Percentiles rank a stretch among this genome's conserved stretches.
phyloP scores from a whole-genome alignment of 2,329 filamentous ascomycete species.

The Helicocarpus griseus region DNA sequence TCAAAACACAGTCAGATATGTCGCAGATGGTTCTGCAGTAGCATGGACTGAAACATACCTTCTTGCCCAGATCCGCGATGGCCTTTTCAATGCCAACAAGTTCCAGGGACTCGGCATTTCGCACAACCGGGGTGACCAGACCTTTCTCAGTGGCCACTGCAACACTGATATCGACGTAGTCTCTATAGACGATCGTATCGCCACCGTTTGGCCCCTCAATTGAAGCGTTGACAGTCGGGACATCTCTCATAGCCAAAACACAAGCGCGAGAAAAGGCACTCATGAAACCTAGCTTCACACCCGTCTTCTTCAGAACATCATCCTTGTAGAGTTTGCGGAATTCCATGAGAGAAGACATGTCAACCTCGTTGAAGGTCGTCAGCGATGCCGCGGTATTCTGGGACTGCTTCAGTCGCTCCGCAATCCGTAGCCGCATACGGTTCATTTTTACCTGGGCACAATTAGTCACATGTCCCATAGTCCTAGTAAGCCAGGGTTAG shows the following conservation, averaged over 20 bases:
- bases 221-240: conserved; percentile 91
- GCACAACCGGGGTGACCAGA: conserved; percentile 89
- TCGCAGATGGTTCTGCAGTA: not conserved
- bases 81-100: conserved; percentile 80
- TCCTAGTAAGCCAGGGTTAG: not conserved
- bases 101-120: conserved; percentile 83
- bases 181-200: conserved; percentile 95
- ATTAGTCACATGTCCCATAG: conserved; percentile 1
- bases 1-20: conserved; percentile 7
- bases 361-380: conserved; percentile 98
- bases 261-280: conserved; percentile 88
- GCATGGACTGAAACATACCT: conserved; percentile 45
- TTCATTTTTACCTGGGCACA: conserved; percentile 87
- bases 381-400: conserved; percentile 96
- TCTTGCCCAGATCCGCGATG: conserved; percentile 91
- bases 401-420: conserved; percentile 96
- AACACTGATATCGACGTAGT: conserved; percentile 96
- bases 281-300: conserved; percentile 99
- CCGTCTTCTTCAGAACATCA: conserved; percentile 87
- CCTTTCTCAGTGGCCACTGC: conserved; percentile 97
- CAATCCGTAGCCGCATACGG: conserved; percentile 94
- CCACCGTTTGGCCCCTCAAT: conserved; percentile 93
- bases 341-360: conserved; percentile 96
- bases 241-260: conserved; percentile 83
- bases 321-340: conserved; percentile 98